Conservation (phyloP, 2,329 filamentous ascomycete species). For the Aspergillus hortae region DNA sequence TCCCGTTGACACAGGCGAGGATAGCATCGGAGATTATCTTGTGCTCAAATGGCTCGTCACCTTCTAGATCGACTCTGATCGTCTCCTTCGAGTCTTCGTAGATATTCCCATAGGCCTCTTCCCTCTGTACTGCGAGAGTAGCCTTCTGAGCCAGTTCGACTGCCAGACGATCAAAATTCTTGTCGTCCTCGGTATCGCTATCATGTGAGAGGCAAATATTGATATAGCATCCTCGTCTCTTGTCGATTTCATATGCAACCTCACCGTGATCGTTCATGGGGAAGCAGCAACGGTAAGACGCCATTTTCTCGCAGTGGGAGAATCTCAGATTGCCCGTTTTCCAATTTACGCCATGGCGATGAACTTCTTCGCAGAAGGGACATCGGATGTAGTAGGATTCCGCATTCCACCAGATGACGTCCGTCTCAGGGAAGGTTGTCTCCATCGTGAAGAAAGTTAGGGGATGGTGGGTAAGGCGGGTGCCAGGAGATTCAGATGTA, state of each 20-base stretch:
- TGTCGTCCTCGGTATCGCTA: not conserved
- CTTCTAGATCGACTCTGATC: not conserved
- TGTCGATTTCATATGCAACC: slow-evolving; percentile 13
- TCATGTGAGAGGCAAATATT: slow-evolving; percentile 8
- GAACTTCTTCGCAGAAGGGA: slow-evolving; percentile 7
- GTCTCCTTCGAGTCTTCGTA: not conserved
- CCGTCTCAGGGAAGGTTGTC: slow-evolving; percentile 2
- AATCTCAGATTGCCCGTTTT: not conserved
- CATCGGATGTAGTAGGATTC: slow-evolving; percentile 5
- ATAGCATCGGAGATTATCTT: not conserved
- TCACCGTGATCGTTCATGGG: slow-evolving; percentile 5
- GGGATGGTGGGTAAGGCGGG: no score
- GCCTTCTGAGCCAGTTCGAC: slow-evolving; percentile 1
- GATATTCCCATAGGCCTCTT: not conserved
- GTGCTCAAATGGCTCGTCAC: not conserved
- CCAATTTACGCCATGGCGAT: slow-evolving; percentile 6
- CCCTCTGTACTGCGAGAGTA: slow-evolving; percentile 2
- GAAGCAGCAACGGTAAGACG: slow-evolving; percentile 7
- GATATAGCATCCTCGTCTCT: slow-evolving; percentile 7
- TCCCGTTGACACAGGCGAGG: not conserved
- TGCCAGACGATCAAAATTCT: slow-evolving; percentile 2
- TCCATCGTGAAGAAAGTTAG: no score
- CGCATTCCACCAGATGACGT: slow-evolving; percentile 10
- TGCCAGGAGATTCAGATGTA: no score
- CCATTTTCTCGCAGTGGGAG: slow-evolving; percentile 6